phyloP scores from a whole-genome alignment of 2,329 filamentous ascomycete genomes.

The Fusarium beomiforme region DNA sequence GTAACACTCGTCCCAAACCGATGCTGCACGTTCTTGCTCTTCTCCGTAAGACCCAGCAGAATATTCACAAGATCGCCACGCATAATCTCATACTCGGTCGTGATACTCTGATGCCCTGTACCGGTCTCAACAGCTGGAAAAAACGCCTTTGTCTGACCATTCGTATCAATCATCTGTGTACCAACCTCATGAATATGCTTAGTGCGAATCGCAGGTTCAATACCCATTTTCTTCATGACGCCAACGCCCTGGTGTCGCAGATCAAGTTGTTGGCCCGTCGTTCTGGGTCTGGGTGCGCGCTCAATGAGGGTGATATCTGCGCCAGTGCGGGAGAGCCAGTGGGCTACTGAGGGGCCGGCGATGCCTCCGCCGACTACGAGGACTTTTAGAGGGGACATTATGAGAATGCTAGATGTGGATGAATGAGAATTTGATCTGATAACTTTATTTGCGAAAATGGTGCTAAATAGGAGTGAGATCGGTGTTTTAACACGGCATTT shows the following conservation, averaged over 20 bases:
- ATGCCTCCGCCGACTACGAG: conserved; percentile 30
- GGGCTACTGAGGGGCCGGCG: conserved; percentile 27
- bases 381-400: conserved; percentile 14
- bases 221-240: conserved; percentile 23
- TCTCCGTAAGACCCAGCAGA: conserved; percentile 1
- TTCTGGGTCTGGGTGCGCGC: background rate
- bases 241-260: conserved; percentile 4
- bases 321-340: conserved; percentile 21
- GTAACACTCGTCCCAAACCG: background rate
- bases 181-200: background rate
- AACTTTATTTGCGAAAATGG: background rate
- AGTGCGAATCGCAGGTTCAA: conserved; percentile 8
- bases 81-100: conserved; percentile 4
- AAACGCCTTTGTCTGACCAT: background rate
- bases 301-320: conserved; percentile 24
- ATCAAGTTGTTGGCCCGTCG: conserved; percentile 12
- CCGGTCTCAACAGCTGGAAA: background rate
- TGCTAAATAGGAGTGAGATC: background rate
- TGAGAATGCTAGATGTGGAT: background rate
- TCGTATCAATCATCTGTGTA: background rate
- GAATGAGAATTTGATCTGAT: background rate
- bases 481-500: background rate
- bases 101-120: background rate
- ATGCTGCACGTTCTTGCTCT: conserved; percentile 4
- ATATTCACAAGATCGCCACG: conserved; percentile 9